Evolutionary conservation across 2,329 filamentous ascomycete species (phyloP).

Genomic region (Xylariomycetidae sp.): DNA sequence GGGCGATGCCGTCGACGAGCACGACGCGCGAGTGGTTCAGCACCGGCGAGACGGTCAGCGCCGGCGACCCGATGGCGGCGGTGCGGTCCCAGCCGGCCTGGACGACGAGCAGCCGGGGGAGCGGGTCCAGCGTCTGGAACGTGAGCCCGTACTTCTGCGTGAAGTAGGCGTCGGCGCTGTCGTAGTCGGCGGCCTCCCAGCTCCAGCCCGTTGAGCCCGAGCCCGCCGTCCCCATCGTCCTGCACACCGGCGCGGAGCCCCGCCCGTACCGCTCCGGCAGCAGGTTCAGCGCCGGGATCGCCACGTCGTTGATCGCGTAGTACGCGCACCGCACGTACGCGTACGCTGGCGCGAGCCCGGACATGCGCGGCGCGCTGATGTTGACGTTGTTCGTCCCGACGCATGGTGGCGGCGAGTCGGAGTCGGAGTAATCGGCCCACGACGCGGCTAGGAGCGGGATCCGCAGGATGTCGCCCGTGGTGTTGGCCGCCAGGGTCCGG

Average conservation of each 20-base stretch:
- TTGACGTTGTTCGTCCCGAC: slow-evolving; percentile 12
- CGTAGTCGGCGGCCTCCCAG: slow-evolving; percentile 9
- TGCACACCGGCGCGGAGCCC: slow-evolving; percentile 10
- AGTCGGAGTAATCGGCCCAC: too few relatives aligned
- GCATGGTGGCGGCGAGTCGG: slow-evolving; percentile 6
- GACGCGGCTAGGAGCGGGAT: slow-evolving; percentile 14
- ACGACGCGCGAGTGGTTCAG: slow-evolving; percentile 13
- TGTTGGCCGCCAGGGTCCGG: slow-evolving; percentile 8
- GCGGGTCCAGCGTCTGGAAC: slow-evolving; percentile 7
- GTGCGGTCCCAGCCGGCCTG: slow-evolving; percentile 12
- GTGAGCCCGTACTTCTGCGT: slow-evolving; percentile 12
- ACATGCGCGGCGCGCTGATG: slow-evolving; percentile 7
- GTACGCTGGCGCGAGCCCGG: slow-evolving; percentile 8
- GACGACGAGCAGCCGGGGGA: slow-evolving; percentile 11
- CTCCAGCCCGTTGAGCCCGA: too few relatives aligned
- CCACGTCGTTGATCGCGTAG: slow-evolving; percentile 13
- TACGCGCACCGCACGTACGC: slow-evolving; percentile 9
- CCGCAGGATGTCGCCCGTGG: slow-evolving; percentile 8
- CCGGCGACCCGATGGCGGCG: slow-evolving; percentile 12
- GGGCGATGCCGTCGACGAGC: slow-evolving; percentile 9
- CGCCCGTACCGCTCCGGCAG: slow-evolving; percentile 11
- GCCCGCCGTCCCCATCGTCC: too few relatives aligned
- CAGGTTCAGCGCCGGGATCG: slow-evolving; percentile 11
- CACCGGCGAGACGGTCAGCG: slow-evolving; percentile 4
- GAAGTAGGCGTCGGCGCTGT: slow-evolving; percentile 14